Evolutionary conservation across 225 moss, liverwort and hornwort genomes (phyloP).

Genomic region (Rhytidiadelphus loreus): DNA sequence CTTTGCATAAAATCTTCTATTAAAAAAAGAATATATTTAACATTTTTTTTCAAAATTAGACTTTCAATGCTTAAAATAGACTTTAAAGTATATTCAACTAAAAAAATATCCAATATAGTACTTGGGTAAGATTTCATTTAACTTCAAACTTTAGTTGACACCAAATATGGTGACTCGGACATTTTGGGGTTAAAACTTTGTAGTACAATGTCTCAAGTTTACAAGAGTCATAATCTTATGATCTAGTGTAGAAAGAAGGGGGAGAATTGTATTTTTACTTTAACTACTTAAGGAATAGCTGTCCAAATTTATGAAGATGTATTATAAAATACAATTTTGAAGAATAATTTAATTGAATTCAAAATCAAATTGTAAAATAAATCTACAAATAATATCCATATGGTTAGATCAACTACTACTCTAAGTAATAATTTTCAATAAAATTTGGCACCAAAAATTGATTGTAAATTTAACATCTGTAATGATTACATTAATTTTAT

Average conservation of each 20-base stretch:
- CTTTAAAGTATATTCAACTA: neutral
- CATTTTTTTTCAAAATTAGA: neutral
- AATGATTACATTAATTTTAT: neutral
- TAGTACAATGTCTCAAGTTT: neutral
- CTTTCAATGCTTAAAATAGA: neutral
- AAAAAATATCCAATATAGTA: neutral
- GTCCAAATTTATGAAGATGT: neutral
- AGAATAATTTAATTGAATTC: neutral
- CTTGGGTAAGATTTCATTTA: neutral
- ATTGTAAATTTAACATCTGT: neutral
- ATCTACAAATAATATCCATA: too few species aligned
- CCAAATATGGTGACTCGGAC: neutral
- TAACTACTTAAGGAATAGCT: fast-evolving
- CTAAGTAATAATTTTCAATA: neutral
- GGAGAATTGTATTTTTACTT: too few species aligned
- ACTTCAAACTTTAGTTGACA: neutral
- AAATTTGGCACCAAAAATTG: neutral
- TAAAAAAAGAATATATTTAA: neutral
- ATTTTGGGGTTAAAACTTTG: neutral
- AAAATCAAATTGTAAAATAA: neutral
- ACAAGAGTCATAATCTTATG: neutral
- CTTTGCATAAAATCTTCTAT: neutral
- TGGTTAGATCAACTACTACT: neutral
- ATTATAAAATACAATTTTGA: neutral
- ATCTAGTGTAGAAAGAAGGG: neutral